Conservation (phyloP, 345 rosid genomes). For the Syzygium oleosum region DNA sequence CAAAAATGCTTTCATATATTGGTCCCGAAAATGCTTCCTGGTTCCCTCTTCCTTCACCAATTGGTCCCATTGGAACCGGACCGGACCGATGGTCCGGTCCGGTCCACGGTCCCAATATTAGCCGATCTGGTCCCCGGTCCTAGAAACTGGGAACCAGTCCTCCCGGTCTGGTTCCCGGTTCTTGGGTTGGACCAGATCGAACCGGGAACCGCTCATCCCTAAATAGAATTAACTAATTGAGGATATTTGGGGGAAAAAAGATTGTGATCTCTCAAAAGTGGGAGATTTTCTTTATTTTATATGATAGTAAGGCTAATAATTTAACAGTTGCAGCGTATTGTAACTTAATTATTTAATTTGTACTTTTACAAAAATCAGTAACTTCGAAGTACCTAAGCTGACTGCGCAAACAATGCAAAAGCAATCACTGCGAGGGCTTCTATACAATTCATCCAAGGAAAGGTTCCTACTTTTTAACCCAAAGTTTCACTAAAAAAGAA, state of each 20-base stretch:
- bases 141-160: too few species aligned
- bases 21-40: too few species aligned
- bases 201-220: too few species aligned
- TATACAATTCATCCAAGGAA: background rate
- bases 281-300: background rate
- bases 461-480: background rate
- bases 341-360: background rate
- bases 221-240: background rate
- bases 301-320: background rate
- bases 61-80: too few species aligned
- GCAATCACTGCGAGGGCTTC: background rate
- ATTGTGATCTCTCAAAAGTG: background rate
- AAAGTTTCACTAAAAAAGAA: background rate
- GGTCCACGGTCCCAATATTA: too few species aligned
- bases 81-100: too few species aligned
- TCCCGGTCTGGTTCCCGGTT: too few species aligned
- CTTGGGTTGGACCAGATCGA: too few species aligned
- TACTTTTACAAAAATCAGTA: background rate
- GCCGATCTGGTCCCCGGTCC: too few species aligned
- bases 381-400: background rate
- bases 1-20: too few species aligned
- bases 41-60: too few species aligned
- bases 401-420: background rate
- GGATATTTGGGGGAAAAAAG: background rate
- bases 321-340: background rate